Evolutionary conservation across 2,329 filamentous ascomycete genomes (phyloP), one percentile per base, ranked within the genome.

Genomic region (Fusarium odoratissimum): DNA sequence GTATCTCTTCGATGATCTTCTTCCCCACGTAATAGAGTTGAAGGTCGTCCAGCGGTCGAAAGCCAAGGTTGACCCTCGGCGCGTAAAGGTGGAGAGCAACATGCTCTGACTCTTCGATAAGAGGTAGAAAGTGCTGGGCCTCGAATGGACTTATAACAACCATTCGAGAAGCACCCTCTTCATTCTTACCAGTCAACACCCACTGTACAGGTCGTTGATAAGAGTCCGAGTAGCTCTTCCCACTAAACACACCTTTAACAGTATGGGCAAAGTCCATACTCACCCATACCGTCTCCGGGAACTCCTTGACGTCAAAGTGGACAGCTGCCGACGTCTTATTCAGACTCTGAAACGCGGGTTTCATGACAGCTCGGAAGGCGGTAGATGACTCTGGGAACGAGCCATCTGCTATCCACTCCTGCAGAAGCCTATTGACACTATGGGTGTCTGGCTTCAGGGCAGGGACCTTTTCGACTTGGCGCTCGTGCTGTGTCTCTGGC

Each of bases 401-500:
- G 4, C 76, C 76, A 0, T 38, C 40, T 6, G 3, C 12, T 13
- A 76, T 66, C 35, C 74, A 74, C 0, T 41, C 8, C 0, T 28
- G 8, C 0, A 93, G 58, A 38, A 86, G 80, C 0, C 61, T 16
- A 57, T 90, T 84, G 0, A 90, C 16, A 0, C 0, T 5, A 49
- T 91, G 88, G 0, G 13, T 2, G 0, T 69, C 75, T 0, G 90
- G 83, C 1, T 73, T 41, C 2, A 60, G 65, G 0, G 37, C 38
- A 7, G 60, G 65, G 0, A 89, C 87, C 3, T 82, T 82, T 70
- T 92, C 82, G 1, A 89, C 72, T 54, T 92, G 81, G 2, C 85
- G 81, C 73, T 93, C 89, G 31, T 86, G 80, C 71, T 93, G 89
- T 2, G 88, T 85, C 67, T 94, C 91, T 0, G 89, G 90, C 0